Evolutionary conservation across 2,329 filamentous ascomycete genomes (phyloP).

Genomic region (Pseudopyricularia javanii): DNA sequence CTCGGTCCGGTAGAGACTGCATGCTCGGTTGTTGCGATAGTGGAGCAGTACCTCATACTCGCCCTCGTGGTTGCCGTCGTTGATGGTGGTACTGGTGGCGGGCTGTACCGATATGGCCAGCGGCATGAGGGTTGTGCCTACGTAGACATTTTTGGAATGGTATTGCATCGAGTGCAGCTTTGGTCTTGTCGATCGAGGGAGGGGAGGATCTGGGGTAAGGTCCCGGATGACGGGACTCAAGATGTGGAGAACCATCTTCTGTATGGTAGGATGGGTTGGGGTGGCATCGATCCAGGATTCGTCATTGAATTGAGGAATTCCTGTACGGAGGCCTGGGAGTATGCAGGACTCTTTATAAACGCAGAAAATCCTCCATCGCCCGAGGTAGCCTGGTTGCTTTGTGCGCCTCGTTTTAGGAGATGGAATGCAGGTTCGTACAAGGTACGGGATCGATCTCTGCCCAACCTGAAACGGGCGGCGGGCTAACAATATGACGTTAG

Average conservation of each 20-base stretch:
- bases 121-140: conserved; percentile 12
- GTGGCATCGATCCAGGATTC: background rate
- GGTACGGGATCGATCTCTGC: too few species aligned
- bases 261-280: background rate
- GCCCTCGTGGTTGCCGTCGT: conserved; percentile 3
- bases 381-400: too few species aligned
- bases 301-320: background rate
- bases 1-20: conserved; percentile 15
- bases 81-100: conserved; percentile 2
- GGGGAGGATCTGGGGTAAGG: background rate
- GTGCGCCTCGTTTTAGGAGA: too few species aligned
- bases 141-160: conserved; percentile 15
- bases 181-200: conserved; percentile 9
- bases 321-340: background rate
- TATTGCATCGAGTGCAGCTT: conserved; percentile 17
- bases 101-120: conserved; percentile 11
- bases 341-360: background rate
- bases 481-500: too few species aligned
- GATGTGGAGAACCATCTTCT: background rate
- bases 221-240: background rate
- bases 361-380: background rate
- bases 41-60: conserved; percentile 15
- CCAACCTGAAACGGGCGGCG: too few species aligned
- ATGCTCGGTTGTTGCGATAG: conserved; percentile 18
- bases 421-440: too few species aligned